These are phyloP conservation scores for Chalciporus sp. DNA, from an alignment of 1,284 basidiomycete genomes.

Conservation along the genomic window DNA sequence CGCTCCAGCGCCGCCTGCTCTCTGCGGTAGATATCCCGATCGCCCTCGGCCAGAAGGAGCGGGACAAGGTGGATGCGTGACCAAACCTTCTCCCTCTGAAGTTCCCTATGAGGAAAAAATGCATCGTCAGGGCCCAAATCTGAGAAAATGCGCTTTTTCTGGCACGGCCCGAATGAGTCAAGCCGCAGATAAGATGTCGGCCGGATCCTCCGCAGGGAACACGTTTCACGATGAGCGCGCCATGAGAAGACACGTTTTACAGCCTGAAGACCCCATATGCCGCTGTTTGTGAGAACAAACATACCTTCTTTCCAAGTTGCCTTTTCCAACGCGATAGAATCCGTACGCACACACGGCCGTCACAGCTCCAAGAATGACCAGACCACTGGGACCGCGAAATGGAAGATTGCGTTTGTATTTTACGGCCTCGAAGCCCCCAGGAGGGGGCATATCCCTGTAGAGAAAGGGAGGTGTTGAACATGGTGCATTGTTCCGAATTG, in stretches of 20 bases:
- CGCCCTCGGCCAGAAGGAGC: conserved; percentile 88
- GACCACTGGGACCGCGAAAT: conserved; percentile 86
- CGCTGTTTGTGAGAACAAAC: conserved; percentile 38
- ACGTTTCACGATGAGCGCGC: conserved; percentile 36
- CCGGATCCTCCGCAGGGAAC: conserved; percentile 57
- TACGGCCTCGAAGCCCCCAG: conserved; percentile 91
- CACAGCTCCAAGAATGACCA: conserved; percentile 84
- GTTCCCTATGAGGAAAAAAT: conserved; percentile 66
- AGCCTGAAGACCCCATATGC: conserved; percentile 55
- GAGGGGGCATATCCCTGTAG: conserved; percentile 91
- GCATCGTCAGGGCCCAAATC: conserved; percentile 37
- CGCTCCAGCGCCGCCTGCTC: conserved; percentile 77
- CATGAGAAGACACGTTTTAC: conserved; percentile 58
- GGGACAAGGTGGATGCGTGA: conserved; percentile 95
- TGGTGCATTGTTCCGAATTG: neutral
- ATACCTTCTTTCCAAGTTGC: conserved; percentile 92
- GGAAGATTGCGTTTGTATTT: conserved; percentile 98
- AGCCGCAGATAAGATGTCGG: conserved; percentile 54
- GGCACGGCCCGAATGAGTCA: conserved; percentile 39
- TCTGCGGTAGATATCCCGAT: conserved; percentile 88
- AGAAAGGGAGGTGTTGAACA: conserved; percentile 18
- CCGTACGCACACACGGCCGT: conserved; percentile 88
- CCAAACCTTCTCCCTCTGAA: conserved; percentile 94
- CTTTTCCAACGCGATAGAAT: conserved; percentile 90
- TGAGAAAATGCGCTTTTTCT: conserved; percentile 42